Percentiles rank a stretch among this genome's conserved stretches.
Evolutionary conservation across 2,329 filamentous ascomycete genomes (phyloP).

Genomic region (Paecilomyces dactylethromorphus): DNA sequence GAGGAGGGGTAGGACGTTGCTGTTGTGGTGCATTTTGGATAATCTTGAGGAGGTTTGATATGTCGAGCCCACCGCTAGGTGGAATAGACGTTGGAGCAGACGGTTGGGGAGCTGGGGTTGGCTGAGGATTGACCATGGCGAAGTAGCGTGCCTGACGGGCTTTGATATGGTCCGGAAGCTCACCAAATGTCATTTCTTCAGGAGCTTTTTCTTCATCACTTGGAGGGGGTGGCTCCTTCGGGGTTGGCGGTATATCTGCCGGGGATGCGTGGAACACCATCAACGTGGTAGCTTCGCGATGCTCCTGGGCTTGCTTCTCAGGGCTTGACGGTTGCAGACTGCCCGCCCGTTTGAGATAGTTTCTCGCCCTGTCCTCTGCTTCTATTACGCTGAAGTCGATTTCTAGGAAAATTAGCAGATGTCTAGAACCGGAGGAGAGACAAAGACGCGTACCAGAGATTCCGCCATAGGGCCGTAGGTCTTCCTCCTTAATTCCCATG

Average conservation of each 20-base stretch:
- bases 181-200: slow-evolving; percentile 36
- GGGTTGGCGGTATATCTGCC: slow-evolving; percentile 40
- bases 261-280: slow-evolving; percentile 43
- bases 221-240: slow-evolving; percentile 39
- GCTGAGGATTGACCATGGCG: slow-evolving; percentile 26
- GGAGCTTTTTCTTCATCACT: slow-evolving; percentile 28
- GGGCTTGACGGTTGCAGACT: slow-evolving; percentile 30
- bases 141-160: slow-evolving; percentile 40
- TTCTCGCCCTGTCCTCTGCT: slow-evolving; percentile 25
- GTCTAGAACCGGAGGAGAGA: neutral
- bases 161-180: slow-evolving; percentile 34
- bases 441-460: slow-evolving; percentile 25
- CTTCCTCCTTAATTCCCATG: slow-evolving; percentile 36
- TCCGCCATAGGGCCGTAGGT: slow-evolving; percentile 25
- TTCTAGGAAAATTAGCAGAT: slow-evolving; percentile 18
- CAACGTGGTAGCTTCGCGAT: slow-evolving; percentile 40
- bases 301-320: slow-evolving; percentile 39
- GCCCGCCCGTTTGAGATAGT: slow-evolving; percentile 39
- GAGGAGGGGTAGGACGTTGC: slow-evolving; percentile 22
- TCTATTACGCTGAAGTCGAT: slow-evolving; percentile 34
- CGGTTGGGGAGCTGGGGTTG: slow-evolving; percentile 14
- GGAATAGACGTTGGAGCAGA: slow-evolving; percentile 9
- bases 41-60: slow-evolving; percentile 35
- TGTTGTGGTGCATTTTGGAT: slow-evolving; percentile 28
- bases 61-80: slow-evolving; percentile 25